These are phyloP conservation scores for Nakazawaea anatomiae DNA, from an alignment of 805 yeast genomes.

Conservation along the genomic window DNA sequence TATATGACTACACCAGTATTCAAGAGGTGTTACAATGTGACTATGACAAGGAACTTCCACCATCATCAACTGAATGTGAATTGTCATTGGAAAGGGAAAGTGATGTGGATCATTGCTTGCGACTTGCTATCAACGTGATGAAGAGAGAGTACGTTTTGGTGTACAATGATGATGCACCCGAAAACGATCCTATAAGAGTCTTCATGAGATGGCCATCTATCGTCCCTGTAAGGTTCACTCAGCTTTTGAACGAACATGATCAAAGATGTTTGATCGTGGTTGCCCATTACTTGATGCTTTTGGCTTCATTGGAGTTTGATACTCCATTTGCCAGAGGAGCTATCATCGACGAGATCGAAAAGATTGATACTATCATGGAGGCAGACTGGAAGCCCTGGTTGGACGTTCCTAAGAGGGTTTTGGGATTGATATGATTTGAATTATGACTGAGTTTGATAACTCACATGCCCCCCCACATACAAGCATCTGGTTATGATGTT, in stretches of 20 bases:
- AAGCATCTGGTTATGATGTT: too few relatives aligned
- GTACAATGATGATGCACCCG: not conserved
- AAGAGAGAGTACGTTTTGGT: constrained; percentile 6
- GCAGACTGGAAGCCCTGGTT: constrained; percentile 7
- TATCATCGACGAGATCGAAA: not conserved
- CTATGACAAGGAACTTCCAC: not conserved
- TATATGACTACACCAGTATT: not conserved
- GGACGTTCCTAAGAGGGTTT: constrained; percentile 5
- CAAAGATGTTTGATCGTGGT: constrained; percentile 3
- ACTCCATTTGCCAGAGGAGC: not conserved
- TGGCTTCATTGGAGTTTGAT: not conserved
- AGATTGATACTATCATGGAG: constrained; percentile 4
- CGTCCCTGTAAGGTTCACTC: not conserved
- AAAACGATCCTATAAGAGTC: constrained; percentile 1
- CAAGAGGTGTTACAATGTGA: constrained; percentile 1
- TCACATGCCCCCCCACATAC: too few relatives aligned
- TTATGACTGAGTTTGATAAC: not conserved
- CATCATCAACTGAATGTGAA: not conserved
- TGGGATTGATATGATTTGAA: constrained; percentile 1
- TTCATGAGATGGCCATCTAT: constrained; percentile 7
- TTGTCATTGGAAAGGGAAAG: not conserved
- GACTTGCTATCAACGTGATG: constrained; percentile 3
- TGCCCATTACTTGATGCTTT: constrained; percentile 6
- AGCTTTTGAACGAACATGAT: not conserved
- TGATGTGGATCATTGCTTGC: not conserved